phyloP scores from a whole-genome alignment of 495 filamentous ascomycete genomes.

The Usnea hakonensis region DNA sequence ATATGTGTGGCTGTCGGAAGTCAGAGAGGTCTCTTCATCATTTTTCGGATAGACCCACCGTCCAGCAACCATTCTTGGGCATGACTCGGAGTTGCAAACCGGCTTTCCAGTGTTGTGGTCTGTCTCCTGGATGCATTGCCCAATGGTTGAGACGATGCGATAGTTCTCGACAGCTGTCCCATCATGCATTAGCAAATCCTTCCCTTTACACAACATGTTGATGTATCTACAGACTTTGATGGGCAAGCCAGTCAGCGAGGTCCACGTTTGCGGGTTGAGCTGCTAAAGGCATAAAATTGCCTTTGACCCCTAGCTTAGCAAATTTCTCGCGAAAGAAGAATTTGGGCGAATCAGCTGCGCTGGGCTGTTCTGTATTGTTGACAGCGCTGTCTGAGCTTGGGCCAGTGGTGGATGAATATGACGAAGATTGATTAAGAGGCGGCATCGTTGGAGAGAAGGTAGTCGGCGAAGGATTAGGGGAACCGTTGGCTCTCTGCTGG shows the following conservation, averaged over 20 bases:
- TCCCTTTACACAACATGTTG: not conserved
- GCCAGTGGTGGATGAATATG: conserved; percentile 47
- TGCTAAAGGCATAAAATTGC: conserved; percentile 92
- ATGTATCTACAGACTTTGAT: conserved; percentile 61
- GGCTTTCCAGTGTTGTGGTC: conserved; percentile 61
- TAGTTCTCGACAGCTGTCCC: conserved; percentile 65
- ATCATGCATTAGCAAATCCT: conserved; percentile 19
- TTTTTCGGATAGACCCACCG: conserved; percentile 48
- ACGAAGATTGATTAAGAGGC: conserved; percentile 50
- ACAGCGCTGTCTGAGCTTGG: conserved; percentile 43
- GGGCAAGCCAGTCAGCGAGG: conserved; percentile 86
- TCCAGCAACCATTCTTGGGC: conserved; percentile 87
- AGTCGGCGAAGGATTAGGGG: conserved; percentile 44
- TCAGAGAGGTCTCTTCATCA: conserved; percentile 10
- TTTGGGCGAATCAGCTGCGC: conserved; percentile 45
- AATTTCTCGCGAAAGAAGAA: conserved; percentile 74
- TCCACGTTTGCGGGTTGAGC: conserved; percentile 84
- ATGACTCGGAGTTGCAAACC: conserved; percentile 74
- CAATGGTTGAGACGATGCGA: conserved; percentile 74
- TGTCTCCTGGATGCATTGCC: conserved; percentile 70
- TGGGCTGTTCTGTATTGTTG: conserved; percentile 43
- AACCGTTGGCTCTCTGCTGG: conserved; percentile 40
- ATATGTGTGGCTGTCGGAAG: conserved; percentile 64
- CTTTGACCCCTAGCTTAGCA: conserved; percentile 80
- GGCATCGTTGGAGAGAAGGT: conserved; percentile 41